A percentile compares a stretch with the other conserved stretches of the same genome.
These are phyloP conservation scores for Pythium oligandrum DNA, from an alignment of 352 stramenopile species.

Conservation along the genomic window DNA sequence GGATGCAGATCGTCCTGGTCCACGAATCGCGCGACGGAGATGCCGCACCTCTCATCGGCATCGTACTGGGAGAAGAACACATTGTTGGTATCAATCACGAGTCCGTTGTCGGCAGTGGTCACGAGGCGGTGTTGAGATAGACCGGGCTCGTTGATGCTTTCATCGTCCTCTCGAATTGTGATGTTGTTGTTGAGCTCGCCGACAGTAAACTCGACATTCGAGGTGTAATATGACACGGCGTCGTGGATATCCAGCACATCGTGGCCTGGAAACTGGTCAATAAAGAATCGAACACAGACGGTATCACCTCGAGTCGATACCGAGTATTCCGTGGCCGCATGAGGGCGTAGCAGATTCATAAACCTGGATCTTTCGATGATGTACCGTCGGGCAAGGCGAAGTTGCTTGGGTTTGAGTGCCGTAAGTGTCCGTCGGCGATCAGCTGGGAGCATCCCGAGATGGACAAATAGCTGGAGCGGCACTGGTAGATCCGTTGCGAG, in stretches of 20 bases:
- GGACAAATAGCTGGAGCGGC: too few relatives aligned
- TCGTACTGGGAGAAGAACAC: conserved; percentile 11
- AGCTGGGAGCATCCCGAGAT: neutral
- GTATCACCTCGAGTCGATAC: too few relatives aligned
- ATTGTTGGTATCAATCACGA: conserved; percentile 11
- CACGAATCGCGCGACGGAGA: conserved; percentile 19
- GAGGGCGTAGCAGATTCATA: too few relatives aligned
- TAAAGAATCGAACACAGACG: too few relatives aligned
- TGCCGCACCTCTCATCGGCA: conserved; percentile 3
- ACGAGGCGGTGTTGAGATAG: neutral
- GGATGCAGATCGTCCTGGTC: conserved; percentile 36
- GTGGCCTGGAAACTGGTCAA: too few relatives aligned
- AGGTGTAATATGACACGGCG: too few relatives aligned
- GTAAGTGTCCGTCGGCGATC: conserved; percentile 13
- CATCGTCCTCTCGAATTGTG: neutral
- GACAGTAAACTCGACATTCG: too few relatives aligned
- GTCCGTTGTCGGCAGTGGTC: conserved; percentile 1
- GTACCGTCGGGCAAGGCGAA: too few relatives aligned
- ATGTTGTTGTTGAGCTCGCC: neutral
- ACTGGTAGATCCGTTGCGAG: too few relatives aligned
- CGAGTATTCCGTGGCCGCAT: too few relatives aligned
- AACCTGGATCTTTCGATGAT: too few relatives aligned
- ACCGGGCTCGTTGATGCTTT: neutral
- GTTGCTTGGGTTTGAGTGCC: conserved; percentile 5
- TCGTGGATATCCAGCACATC: too few relatives aligned